Evolutionary conservation across 768 basidiomycete genomes (phyloP).

Genomic region (Tubosaeta brunneosetosa): DNA sequence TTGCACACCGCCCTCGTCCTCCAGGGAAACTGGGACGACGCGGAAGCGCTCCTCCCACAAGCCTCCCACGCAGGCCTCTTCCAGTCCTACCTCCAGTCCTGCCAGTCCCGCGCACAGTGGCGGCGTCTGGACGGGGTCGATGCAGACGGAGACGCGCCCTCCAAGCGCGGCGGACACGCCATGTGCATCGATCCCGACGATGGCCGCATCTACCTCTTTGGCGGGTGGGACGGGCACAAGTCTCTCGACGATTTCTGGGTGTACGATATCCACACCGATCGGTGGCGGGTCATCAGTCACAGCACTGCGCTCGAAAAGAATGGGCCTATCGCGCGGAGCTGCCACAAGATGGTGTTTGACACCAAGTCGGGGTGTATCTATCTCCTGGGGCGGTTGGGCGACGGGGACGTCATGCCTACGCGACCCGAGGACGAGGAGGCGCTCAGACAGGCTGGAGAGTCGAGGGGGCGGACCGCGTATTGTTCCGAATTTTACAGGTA

Average conservation of each 20-base stretch:
- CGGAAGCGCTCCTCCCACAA: conserved; percentile 49
- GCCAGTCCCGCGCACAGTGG: conserved; percentile 61
- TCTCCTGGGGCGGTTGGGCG: conserved; percentile 63
- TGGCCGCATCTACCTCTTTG: conserved; percentile 67
- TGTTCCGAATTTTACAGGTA: conserved; percentile 77
- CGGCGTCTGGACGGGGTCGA: conserved; percentile 54
- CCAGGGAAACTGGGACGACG: conserved; percentile 55
- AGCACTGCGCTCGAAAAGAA: conserved; percentile 52
- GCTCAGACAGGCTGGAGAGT: conserved; percentile 18
- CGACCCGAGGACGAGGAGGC: conserved; percentile 23
- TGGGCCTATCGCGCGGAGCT: conserved; percentile 67
- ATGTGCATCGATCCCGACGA: conserved; percentile 71
- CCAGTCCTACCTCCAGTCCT: conserved; percentile 47
- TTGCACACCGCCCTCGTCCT: conserved; percentile 64
- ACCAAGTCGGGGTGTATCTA: conserved; percentile 66
- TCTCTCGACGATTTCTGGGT: conserved; percentile 79
- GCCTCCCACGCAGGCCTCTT: conserved; percentile 59
- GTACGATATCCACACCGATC: conserved; percentile 54
- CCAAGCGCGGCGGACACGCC: conserved; percentile 70
- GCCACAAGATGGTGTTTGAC: conserved; percentile 83
- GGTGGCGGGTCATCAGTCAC: conserved; percentile 58
- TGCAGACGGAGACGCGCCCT: conserved; percentile 59
- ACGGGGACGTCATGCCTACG: conserved; percentile 41
- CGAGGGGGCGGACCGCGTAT: conserved; percentile 27
- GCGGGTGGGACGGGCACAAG: conserved; percentile 73